A percentile compares a stretch with the other conserved stretches of the same genome.
Evolutionary conservation across 2,329 filamentous ascomycete species (phyloP).

Genomic region (Pestalotiopsis fici): DNA sequence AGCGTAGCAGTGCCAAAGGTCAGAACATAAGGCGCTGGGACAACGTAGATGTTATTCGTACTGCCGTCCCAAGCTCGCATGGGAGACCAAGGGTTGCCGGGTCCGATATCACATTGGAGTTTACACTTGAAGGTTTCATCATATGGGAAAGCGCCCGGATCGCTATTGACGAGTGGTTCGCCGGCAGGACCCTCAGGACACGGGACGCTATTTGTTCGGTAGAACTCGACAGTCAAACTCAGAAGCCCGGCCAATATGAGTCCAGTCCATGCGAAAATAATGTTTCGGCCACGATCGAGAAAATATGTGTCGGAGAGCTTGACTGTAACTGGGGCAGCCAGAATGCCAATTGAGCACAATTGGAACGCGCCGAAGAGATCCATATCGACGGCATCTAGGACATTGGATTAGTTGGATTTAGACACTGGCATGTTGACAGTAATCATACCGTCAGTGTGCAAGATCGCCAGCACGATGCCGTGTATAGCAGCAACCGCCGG

Average conservation of each 20-base stretch:
- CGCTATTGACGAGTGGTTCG: slow-evolving; percentile 13
- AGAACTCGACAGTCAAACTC: slow-evolving; percentile 66
- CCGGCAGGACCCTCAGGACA: slow-evolving; percentile 44
- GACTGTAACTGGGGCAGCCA: slow-evolving; percentile 65
- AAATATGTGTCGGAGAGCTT: slow-evolving; percentile 65
- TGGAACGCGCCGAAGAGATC: slow-evolving; percentile 71
- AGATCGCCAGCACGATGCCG: slow-evolving; percentile 4
- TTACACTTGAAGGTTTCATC: slow-evolving; percentile 41
- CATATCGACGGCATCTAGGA: slow-evolving; percentile 19
- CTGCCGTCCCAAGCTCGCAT: slow-evolving; percentile 36
- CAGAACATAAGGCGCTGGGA: slow-evolving; percentile 56
- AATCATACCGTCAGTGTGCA: slow-evolving; percentile 5
- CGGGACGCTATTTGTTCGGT: slow-evolving; percentile 44
- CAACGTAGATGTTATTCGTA: slow-evolving; percentile 59
- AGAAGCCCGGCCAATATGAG: slow-evolving; percentile 61
- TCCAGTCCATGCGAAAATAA: slow-evolving; percentile 67
- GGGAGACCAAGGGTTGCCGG: slow-evolving; percentile 28
- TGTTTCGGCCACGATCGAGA: slow-evolving; percentile 61
- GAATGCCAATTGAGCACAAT: slow-evolving; percentile 64
- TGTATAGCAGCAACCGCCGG: slow-evolving; percentile 6
- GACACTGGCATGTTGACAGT: no score
- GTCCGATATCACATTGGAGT: slow-evolving; percentile 43
- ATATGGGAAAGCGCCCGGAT: slow-evolving; percentile 35
- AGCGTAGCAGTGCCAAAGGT: slow-evolving; percentile 62
- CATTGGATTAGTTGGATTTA: neutral